Percentiles rank a stretch among this genome's conserved stretches.
phyloP scores from a whole-genome alignment of 106 monocot species.

The Dendrobium huoshanense region DNA sequence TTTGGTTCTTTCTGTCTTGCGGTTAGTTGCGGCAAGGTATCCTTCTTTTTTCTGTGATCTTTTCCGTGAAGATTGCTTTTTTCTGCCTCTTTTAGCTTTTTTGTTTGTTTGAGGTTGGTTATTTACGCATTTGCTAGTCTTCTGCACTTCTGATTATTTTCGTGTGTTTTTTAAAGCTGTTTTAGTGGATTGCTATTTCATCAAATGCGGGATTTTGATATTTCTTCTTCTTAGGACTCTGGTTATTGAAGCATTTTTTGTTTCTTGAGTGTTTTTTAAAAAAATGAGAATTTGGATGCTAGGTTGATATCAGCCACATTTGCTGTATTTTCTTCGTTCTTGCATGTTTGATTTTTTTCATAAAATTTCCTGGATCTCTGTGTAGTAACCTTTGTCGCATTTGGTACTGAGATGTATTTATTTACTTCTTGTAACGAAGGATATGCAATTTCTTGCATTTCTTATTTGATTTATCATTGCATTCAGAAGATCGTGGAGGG shows the following conservation, averaged over 20 bases:
- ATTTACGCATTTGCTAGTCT: not conserved
- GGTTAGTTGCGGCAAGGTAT: slow-evolving; percentile 1
- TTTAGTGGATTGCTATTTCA: not conserved
- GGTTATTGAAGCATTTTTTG: not conserved
- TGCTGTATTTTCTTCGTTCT: not conserved
- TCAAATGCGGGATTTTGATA: not conserved
- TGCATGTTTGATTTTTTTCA: not conserved
- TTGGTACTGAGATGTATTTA: slow-evolving; percentile 1
- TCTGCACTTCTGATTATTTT: not conserved
- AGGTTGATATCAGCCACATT: not conserved
- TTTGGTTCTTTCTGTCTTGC: not conserved
- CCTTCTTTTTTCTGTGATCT: not conserved
- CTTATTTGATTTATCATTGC: not conserved
- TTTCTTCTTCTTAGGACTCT: not conserved
- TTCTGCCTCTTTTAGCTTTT: not conserved
- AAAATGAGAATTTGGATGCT: not conserved
- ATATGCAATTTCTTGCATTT: not conserved
- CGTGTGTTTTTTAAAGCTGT: not conserved
- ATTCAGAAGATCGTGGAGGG: not conserved
- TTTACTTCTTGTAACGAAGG: not conserved
- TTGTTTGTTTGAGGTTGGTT: not conserved
- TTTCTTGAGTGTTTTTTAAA: not conserved
- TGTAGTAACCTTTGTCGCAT: not conserved
- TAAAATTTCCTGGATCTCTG: not conserved
- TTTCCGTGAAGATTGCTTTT: not conserved